phyloP scores from a whole-genome alignment of 257 asterid genomes.

The Solanum bukasovii region DNA sequence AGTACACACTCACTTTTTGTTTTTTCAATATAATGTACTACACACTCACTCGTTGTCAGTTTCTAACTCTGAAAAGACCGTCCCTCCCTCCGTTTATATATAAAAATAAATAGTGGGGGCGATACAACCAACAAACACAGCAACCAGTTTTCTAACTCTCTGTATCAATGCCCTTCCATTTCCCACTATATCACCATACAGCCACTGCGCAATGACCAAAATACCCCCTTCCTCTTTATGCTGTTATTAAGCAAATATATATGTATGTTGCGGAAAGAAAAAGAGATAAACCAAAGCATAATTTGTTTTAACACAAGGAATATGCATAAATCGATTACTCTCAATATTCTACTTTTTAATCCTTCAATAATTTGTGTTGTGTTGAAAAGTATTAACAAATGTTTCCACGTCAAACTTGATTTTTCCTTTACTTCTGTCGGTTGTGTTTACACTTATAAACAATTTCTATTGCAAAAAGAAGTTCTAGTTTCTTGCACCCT shows the following conservation, averaged over 20 bases:
- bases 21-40: not conserved
- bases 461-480: not conserved
- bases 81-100: not conserved
- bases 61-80: not conserved
- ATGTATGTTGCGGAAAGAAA: not conserved
- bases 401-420: not conserved
- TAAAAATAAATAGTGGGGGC: not conserved
- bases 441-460: not conserved
- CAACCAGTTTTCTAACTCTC: not conserved
- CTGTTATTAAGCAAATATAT: not conserved
- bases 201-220: not conserved
- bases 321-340: not conserved
- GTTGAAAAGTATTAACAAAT: not conserved
- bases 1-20: not conserved
- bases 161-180: not conserved
- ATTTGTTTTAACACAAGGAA: not conserved
- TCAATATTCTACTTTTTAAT: not conserved
- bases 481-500: not conserved
- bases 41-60: not conserved
- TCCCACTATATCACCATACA: not conserved
- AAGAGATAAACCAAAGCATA: too few relatives aligned
- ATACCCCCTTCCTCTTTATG: not conserved
- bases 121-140: constrained; percentile 8
- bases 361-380: not conserved
- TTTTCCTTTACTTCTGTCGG: not conserved